Base-by-base conservation (phyloP, 2,329 filamentous ascomycete genomes). In the Monosporascus ibericus region DNA sequence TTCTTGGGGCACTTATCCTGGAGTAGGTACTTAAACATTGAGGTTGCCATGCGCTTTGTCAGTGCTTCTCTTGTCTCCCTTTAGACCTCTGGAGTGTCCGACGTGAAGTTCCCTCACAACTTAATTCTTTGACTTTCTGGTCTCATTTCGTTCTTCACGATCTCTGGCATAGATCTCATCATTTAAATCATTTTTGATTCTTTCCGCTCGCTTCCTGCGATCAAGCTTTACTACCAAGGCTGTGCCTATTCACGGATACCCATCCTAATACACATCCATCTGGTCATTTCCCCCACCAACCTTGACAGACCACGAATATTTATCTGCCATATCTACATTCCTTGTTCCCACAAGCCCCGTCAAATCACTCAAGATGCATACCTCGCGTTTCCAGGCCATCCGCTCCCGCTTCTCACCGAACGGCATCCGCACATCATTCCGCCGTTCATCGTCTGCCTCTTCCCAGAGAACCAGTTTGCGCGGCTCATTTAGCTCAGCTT, bases 381-480 rank as follows among this genome's bases (percentile, higher is more conserved):
- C 70, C 46, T 71, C 75, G 8, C 75, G 75, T 60, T 75, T 81
- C 68, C 73, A 80, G 55, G 65, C 70, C 55, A 72, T 81, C 65
- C 68, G 75, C 52, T 67, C 72, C 52, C 78, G 78, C 70, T 76
- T 82, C 69, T 75, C 75, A 11, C 68, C 74, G n/a, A 68, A 66
- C 48, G 69, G 64, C 58, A 65, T 83, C 47, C 77, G 78, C 55
- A 75, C 73, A 47, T 79, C 78, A 9, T 73, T 82, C 66, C 78
- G 79, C 54, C 76, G 79, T 53, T 75, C 70, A 11, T 76, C 75
- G 1, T 75, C 76, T 11, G 67, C 73, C 20, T 75, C 76, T 0
- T 73, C 74, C 9, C 64, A 65, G 22, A 64, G 70, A 17, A 72
- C 72, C 53, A 73, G 70, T 56, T 72, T 71, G 47, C 59, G 68